Base-by-base conservation (phyloP, 192 early-diverging fungal genomes). In the Rhizophagus sp. region DNA sequence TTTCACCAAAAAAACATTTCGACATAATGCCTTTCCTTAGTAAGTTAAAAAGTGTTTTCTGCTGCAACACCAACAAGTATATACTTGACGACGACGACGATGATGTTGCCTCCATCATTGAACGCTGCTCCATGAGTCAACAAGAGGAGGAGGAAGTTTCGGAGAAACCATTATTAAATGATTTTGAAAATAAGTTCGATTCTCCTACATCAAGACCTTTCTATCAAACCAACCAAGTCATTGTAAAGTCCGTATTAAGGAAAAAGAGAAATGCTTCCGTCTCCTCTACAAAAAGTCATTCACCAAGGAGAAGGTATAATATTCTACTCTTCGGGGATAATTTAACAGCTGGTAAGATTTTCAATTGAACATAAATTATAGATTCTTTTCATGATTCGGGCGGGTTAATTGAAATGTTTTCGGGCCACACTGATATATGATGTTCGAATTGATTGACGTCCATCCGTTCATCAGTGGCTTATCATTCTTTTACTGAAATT, bases 31-130 rank as follows among this genome's bases (percentile, higher is more conserved):
- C 44, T 64, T 39, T 76, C 12, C n/a, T 76, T 30, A n/a, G 75
- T 39, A 76, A 65, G 34, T 64, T 76, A 76, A 76, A 76, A 27
- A 47, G 34, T 47, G 63, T 15, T 44, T 10, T 76, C 15, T 76
- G 75, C 41, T 76, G 75, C 22, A 27, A 22, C 22, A 25, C 22
- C 9, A 64, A 34, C 39, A 64, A 76, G 41, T 65, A 44, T 33
- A 10, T 76, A 65, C 36, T 64, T 19, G 75, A 76, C 62, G 75
- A 76, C 75, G 75, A 76, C 75, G 75, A 76, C 33, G 75, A 76
- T 41, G 75, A 76, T 65, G 75, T 34, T 52, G 49, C 34, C 5
- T 41, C 49, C 62, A 52, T 76, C 62, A 17, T 50, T 33, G 75
- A 76, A 76, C 12, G 64, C 1, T 25, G 2, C 19, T 3, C 34